Evolutionary conservation across 352 stramenopile genomes (phyloP), one percentile per base, ranked within the genome.

Genomic region (Globisporangium paddicum): DNA sequence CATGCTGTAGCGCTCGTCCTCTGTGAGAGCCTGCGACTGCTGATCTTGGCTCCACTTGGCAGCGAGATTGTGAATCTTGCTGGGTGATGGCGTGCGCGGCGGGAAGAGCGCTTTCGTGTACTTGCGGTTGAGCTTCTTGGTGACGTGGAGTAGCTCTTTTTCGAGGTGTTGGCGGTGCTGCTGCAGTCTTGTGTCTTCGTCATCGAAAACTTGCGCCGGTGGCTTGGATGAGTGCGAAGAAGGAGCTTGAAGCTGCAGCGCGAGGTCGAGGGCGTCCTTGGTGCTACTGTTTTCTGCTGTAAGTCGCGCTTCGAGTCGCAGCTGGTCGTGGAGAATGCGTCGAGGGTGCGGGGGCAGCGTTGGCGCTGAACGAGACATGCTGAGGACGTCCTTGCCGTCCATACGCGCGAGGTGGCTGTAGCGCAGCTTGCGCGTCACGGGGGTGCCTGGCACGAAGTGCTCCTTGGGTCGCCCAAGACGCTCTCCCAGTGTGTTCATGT

Each of bases 101-200:
- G 72, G 69, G 28, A 63, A 76, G 18, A 92, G 60, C 28, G 80
- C 68, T 46, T 85, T 80, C 14, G 63, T 58, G 66, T 90, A 89
- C 63, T 92, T 92, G 37, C 77, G 80, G n/a, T 72, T 81, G 18
- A 90, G 63, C 60, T 90, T 89, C 41, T 81, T 69, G 2, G 80
- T 89, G 23, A 80, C 69, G 7, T 76, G 66, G 0, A 92, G 64
- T 14, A 92, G 63, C 44, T 88, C 59, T 5, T 66, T 30, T 49
- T 90, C 72, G 30, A 92, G 62, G 21, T 74, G 42, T 18, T 60
- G 62, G 48, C 74, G 70, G 21, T 75, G 57, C 18, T 73, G 53
- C 2, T 60, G 60, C 7, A 90, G 62, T 10, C 54, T 55, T 10
- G 30, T 46, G 10, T 45, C 58, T 8, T 47, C 54, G 19, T 23